phyloP scores from a whole-genome alignment of 1,284 basidiomycete genomes.

The Apiotrichum siamense region DNA sequence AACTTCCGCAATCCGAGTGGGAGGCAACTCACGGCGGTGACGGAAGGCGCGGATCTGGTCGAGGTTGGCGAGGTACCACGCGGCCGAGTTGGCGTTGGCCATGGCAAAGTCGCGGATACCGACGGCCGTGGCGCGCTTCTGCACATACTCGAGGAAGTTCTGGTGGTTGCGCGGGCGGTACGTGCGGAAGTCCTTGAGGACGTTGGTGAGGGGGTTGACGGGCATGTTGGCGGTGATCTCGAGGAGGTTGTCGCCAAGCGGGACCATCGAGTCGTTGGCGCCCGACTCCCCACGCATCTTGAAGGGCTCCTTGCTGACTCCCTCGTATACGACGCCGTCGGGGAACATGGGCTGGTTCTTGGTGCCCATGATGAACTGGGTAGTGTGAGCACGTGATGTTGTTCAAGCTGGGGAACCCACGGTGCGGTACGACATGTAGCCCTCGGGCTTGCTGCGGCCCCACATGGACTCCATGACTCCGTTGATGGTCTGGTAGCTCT shows the following conservation, averaged over 20 bases:
- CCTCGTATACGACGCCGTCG: slow-evolving; percentile 18
- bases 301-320: slow-evolving; percentile 18
- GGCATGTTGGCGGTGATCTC: slow-evolving; percentile 18
- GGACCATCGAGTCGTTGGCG: slow-evolving; percentile 22
- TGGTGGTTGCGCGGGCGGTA: slow-evolving; percentile 22
- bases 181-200: slow-evolving; percentile 19
- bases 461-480: slow-evolving; percentile 19
- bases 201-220: slow-evolving; percentile 17
- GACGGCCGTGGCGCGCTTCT: slow-evolving; percentile 13
- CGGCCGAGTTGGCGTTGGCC: slow-evolving; percentile 11
- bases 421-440: slow-evolving; percentile 13
- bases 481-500: slow-evolving; percentile 16
- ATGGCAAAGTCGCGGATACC: slow-evolving; percentile 16
- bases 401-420: not conserved
- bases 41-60: slow-evolving; percentile 22
- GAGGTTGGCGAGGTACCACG: slow-evolving; percentile 16
- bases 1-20: no score
- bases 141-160: slow-evolving; percentile 17
- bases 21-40: slow-evolving; percentile 15
- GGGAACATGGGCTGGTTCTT: slow-evolving; percentile 20
- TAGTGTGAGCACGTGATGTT: not conserved
- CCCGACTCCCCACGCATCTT: slow-evolving; percentile 20
- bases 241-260: slow-evolving; percentile 21
- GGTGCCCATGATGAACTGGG: slow-evolving; percentile 12
- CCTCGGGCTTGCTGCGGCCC: slow-evolving; percentile 20